Base-by-base conservation (phyloP, 192 early-diverging fungal genomes). In the Mortierella alpina region DNA sequence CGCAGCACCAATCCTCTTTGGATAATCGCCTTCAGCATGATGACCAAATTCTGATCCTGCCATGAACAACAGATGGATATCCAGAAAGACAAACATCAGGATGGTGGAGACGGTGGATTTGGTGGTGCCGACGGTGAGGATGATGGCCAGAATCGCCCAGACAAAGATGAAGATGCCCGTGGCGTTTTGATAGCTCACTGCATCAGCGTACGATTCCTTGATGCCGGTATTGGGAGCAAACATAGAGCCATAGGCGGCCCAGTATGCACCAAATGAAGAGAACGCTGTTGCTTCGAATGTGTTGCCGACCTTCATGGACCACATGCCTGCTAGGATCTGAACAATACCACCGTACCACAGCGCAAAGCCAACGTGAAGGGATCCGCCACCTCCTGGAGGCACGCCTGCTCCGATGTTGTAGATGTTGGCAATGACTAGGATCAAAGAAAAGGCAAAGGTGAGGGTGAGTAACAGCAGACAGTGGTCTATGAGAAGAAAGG, bases 261-360 rank as follows among this genome's bases (percentile, higher is more conserved):
- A 93, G 87, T 88, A 92, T 47, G 87, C 70, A 58, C 84, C 84
- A 60, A 84, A 87, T 1, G 85, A 85, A n/a, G 91, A 86, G 71
- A 94, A 94, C 11, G 91, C 93, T 3, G 93, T 94, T 59, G 93
- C 93, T 61, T 92, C 93, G 81, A 95, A 95, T 2, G 92, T 94
- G 77, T 95, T 95, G 61, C 91, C 90, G 5, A 83, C 84, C 23
- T 88, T 86, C 74, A 93, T 93, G 79, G 92, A 91, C 93, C 92
- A 94, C 93, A 95, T 93, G 51, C 93, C 94, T 51, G 93, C 93
- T n/a, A 92, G 69, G 46, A 94, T 77, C 84, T 95, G 93, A 63
- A 87, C 86, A 31, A 94, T 72, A 40, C 94, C 94, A 52, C 94
- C 93, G 73, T 93, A 93, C 82, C 90, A 93, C 47, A 93, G 73